These are phyloP conservation scores for Centella asiatica DNA, from an alignment of 129 eudicot species.

Conservation along the genomic window DNA sequence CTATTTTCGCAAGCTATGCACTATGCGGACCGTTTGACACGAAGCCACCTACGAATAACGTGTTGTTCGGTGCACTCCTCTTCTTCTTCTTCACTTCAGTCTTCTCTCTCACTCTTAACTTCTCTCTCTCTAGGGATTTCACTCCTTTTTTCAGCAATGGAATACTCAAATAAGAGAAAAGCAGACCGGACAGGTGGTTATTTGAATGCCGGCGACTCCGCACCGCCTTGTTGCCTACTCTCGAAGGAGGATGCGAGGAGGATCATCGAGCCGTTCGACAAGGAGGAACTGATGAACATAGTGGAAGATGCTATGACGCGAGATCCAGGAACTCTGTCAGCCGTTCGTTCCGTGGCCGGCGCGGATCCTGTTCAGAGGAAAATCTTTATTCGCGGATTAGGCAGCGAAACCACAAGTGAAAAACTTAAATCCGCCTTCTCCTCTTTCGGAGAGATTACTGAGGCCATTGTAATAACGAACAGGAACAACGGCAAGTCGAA, in stretches of 20 bases:
- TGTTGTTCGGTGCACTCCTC: too few relatives aligned
- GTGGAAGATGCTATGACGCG: slow-evolving; percentile 54
- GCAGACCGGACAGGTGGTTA: too few relatives aligned
- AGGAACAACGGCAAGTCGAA: slow-evolving; percentile 57
- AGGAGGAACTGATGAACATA: slow-evolving; percentile 53
- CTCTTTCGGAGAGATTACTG: slow-evolving; percentile 55
- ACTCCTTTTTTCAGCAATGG: too few relatives aligned
- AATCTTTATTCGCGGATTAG: slow-evolving; percentile 79
- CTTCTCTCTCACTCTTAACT: too few relatives aligned
- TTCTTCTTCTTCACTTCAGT: too few relatives aligned
- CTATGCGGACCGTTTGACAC: too few relatives aligned
- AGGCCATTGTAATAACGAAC: slow-evolving; percentile 70
- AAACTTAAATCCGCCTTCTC: slow-evolving; percentile 51
- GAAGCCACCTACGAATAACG: too few relatives aligned
- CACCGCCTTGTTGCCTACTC: slow-evolving; percentile 16
- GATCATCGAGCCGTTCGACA: slow-evolving; percentile 52
- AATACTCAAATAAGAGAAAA: too few relatives aligned
- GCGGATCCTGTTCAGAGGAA: slow-evolving; percentile 55
- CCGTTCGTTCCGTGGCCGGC: slow-evolving; percentile 65
- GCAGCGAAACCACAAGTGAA: slow-evolving; percentile 69
- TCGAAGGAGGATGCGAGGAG: slow-evolving; percentile 54
- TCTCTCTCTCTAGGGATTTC: too few relatives aligned
- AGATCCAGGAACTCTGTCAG: slow-evolving; percentile 44
- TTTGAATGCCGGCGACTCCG: slow-evolving; percentile 16
- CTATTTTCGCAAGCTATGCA: too few relatives aligned